phyloP scores from a whole-genome alignment of 2,329 filamentous ascomycete species.

The Xylaria sp. region DNA sequence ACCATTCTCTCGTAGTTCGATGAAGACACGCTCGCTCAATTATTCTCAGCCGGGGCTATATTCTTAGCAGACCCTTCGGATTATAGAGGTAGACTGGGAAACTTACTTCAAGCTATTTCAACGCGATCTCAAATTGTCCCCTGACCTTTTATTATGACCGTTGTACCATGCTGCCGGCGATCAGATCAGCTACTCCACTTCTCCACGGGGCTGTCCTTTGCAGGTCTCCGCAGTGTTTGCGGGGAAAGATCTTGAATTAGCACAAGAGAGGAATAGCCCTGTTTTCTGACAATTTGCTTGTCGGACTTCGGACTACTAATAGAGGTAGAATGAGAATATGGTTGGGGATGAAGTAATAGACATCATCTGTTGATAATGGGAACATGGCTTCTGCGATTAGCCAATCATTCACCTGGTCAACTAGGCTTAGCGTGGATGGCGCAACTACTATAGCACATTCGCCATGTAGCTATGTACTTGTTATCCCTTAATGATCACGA shows the following conservation, averaged over 20 bases:
- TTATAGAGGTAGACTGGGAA: neutral
- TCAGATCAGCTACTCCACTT: neutral
- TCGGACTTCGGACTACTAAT: too few species aligned
- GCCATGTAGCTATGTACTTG: neutral
- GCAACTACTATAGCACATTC: conserved; percentile 17
- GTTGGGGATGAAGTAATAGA: neutral
- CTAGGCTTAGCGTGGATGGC: conserved; percentile 27
- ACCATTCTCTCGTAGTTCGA: conserved; percentile 13
- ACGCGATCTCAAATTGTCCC: neutral
- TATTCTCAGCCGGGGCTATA: neutral
- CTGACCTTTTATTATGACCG: conserved; percentile 6
- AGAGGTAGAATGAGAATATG: neutral
- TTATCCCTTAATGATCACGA: neutral
- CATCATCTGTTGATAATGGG: neutral
- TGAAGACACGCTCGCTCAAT: neutral
- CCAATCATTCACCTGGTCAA: conserved; percentile 2
- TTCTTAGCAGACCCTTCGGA: neutral
- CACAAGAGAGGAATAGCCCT: neutral
- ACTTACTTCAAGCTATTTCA: conserved; percentile 1
- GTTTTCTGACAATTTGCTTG: neutral
- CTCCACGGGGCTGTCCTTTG: conserved; percentile 3
- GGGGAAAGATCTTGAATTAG: neutral
- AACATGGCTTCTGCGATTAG: neutral
- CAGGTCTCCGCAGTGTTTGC: conserved; percentile 2
- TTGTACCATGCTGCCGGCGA: neutral